Conservation (phyloP, 1,284 basidiomycete genomes). For the Trichosporon sp. region DNA sequence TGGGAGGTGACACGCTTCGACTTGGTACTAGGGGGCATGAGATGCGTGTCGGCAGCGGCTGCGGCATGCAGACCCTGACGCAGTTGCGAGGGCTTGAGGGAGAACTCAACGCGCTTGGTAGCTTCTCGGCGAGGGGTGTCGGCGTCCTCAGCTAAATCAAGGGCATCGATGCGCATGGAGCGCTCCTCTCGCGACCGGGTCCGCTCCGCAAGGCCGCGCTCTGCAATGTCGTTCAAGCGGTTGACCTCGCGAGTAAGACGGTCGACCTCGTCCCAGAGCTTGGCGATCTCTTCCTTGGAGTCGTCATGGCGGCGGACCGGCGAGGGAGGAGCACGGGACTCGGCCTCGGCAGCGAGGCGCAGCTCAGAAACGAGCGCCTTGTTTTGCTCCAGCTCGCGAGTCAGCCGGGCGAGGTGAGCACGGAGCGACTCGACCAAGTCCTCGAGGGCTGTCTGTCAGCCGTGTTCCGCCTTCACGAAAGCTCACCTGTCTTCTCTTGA, state of each 20-base stretch:
- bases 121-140: slow-evolving; percentile 40
- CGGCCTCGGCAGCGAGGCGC: slow-evolving; percentile 50
- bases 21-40: slow-evolving; percentile 37
- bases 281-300: slow-evolving; percentile 61
- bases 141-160: slow-evolving; percentile 40
- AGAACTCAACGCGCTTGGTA: slow-evolving; percentile 22
- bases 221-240: slow-evolving; percentile 76
- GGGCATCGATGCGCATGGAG: slow-evolving; percentile 29
- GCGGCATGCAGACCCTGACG: slow-evolving; percentile 48
- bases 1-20: slow-evolving; percentile 22
- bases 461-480: neutral
- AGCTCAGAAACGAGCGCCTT: slow-evolving; percentile 67
- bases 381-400: slow-evolving; percentile 72
- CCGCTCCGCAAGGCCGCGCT: slow-evolving; percentile 75
- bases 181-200: slow-evolving; percentile 50
- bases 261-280: slow-evolving; percentile 59
- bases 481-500: slow-evolving; percentile 78
- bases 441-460: slow-evolving; percentile 67
- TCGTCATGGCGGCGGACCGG: slow-evolving; percentile 23
- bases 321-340: slow-evolving; percentile 32
- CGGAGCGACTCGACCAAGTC: slow-evolving; percentile 71
- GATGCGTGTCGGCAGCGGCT: slow-evolving; percentile 31
- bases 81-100: slow-evolving; percentile 39
- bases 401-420: slow-evolving; percentile 72
- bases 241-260: slow-evolving; percentile 76